Percentiles rank a stretch among this genome's conserved stretches.
These are phyloP conservation scores for Tirmania nivea DNA, from an alignment of 495 filamentous ascomycete species.

Conservation along the genomic window DNA sequence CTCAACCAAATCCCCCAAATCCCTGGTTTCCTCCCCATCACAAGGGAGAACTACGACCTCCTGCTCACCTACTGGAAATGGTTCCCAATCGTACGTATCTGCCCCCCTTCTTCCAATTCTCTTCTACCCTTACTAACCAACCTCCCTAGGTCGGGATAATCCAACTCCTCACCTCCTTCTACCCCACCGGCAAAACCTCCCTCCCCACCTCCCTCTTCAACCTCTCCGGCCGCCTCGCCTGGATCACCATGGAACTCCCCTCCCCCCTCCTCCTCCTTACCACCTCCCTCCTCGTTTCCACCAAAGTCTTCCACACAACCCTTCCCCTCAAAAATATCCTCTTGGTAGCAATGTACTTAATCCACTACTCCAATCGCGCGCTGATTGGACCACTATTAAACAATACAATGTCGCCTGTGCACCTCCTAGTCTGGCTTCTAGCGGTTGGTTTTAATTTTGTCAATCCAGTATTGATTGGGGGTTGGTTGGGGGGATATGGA, in stretches of 20 bases:
- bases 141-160: too few species aligned
- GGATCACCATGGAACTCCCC: slow-evolving; percentile 68
- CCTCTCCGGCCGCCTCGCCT: slow-evolving; percentile 51
- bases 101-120: too few species aligned
- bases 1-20: too few species aligned
- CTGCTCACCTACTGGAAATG: neutral
- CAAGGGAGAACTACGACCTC: neutral
- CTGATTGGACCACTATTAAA: too few species aligned
- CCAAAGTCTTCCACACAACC: slow-evolving; percentile 9
- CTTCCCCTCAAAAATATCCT: too few species aligned
- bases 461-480: slow-evolving; percentile 55
- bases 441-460: slow-evolving; percentile 44
- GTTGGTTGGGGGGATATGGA: slow-evolving; percentile 63
- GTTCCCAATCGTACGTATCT: neutral
- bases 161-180: slow-evolving; percentile 26
- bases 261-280: slow-evolving; percentile 60
- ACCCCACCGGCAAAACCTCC: slow-evolving; percentile 77
- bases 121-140: too few species aligned
- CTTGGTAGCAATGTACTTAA: too few species aligned
- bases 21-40: neutral
- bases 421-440: slow-evolving; percentile 5
- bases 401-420: slow-evolving; percentile 9
- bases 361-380: too few species aligned
- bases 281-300: slow-evolving; percentile 44
- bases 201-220: slow-evolving; percentile 36